Evolutionary conservation across 1,284 basidiomycete genomes (phyloP).

Genomic region (Trichosporon coremiiforme): DNA sequence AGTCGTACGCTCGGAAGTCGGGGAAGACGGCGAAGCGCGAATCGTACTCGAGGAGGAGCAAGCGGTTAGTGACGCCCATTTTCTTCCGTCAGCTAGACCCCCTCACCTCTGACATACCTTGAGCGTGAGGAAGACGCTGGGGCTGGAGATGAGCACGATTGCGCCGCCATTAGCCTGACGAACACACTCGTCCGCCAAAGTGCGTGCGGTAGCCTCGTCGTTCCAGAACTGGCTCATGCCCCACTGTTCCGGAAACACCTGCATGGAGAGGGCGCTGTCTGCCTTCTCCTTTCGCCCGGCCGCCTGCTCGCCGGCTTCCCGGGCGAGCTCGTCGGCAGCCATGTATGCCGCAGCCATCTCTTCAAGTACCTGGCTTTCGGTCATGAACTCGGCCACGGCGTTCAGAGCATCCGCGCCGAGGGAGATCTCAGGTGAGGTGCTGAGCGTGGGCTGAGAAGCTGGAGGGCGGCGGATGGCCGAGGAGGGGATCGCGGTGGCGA

Average conservation of each 20-base stretch:
- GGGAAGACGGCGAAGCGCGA: slow-evolving; percentile 26
- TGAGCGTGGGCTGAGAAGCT: background rate
- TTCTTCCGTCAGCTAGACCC: slow-evolving; percentile 13
- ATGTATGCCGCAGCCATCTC: slow-evolving; percentile 2
- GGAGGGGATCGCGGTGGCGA: slow-evolving; percentile 6
- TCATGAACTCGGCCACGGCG: slow-evolving; percentile 2
- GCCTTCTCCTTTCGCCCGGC: background rate
- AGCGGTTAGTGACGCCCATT: slow-evolving; percentile 23
- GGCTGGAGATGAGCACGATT: slow-evolving; percentile 23
- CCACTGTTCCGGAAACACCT: slow-evolving; percentile 28
- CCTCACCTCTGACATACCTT: slow-evolving; percentile 19
- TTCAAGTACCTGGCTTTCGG: slow-evolving; percentile 4
- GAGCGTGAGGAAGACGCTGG: slow-evolving; percentile 22
- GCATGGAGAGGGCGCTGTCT: slow-evolving; percentile 16
- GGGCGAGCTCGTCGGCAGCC: slow-evolving; percentile 11
- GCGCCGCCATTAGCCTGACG: slow-evolving; percentile 20
- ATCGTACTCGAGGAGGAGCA: slow-evolving; percentile 28
- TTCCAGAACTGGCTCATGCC: slow-evolving; percentile 32
- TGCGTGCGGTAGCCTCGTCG: slow-evolving; percentile 21
- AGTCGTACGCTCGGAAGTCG: slow-evolving; percentile 28
- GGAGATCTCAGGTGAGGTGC: background rate
- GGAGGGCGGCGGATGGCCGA: background rate
- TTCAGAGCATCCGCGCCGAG: background rate
- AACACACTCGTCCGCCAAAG: slow-evolving; percentile 20
- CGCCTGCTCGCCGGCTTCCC: no score